Conservation (phyloP, 208 protist genomes). For the Acanthamoeba triangularis region DNA sequence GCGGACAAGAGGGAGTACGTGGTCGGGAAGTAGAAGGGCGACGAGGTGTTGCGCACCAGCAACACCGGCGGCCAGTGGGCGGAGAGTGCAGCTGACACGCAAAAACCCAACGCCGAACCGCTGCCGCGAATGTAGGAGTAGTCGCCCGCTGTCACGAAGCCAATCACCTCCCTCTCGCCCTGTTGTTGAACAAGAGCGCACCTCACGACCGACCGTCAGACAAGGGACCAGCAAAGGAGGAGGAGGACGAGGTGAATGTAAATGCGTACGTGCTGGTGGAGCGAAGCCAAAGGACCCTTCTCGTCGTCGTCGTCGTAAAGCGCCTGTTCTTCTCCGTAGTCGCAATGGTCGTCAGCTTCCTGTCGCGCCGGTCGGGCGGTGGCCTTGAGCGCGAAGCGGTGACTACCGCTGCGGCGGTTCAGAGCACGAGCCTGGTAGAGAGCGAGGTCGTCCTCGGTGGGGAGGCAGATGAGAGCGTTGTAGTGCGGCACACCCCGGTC, state of each 20-base stretch:
- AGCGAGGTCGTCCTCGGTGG: constrained; percentile 62
- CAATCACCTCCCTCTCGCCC: constrained; percentile 10
- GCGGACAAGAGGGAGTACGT: neutral
- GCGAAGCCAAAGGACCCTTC: neutral
- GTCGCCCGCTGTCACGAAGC: constrained; percentile 47
- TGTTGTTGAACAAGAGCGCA: neutral
- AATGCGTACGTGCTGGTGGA: neutral
- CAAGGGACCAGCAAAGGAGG: neutral
- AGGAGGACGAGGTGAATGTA: neutral
- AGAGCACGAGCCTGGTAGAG: constrained; percentile 2
- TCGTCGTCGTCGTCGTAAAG: neutral
- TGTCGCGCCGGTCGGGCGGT: neutral
- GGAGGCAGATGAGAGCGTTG: constrained; percentile 81
- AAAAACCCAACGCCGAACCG: constrained; percentile 44
- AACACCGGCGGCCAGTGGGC: neutral
- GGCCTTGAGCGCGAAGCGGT: neutral
- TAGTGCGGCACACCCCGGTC: constrained; percentile 66
- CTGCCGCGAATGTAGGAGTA: constrained; percentile 34
- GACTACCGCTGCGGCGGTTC: neutral
- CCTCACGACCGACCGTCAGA: neutral
- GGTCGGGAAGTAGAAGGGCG: constrained; percentile 31
- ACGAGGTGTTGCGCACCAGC: neutral
- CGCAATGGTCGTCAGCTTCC: neutral
- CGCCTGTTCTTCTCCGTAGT: neutral
- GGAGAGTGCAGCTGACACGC: neutral